These are phyloP conservation scores for Pisolithus sp. DNA, from an alignment of 768 basidiomycete genomes.

Conservation along the genomic window DNA sequence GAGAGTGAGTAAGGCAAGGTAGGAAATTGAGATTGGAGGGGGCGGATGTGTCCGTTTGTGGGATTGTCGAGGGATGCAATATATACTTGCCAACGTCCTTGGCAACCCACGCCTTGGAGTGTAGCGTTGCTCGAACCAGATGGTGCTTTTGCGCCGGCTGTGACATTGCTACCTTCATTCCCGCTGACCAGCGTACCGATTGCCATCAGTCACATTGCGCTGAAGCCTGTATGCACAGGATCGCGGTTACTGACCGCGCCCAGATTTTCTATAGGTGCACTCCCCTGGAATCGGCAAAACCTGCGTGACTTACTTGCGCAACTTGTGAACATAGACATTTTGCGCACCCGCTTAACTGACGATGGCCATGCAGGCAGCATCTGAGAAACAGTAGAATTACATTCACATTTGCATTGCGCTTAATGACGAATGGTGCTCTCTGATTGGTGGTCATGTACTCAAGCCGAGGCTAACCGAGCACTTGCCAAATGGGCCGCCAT, in stretches of 20 bases:
- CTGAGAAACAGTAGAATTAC: no score
- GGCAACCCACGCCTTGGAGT: neutral
- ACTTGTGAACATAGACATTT: no score
- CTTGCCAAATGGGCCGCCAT: no score
- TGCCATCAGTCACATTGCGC: neutral
- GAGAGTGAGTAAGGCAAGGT: neutral
- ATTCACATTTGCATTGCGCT: no score
- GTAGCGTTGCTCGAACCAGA: neutral
- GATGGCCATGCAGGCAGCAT: no score
- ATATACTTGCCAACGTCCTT: neutral
- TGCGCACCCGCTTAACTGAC: no score
- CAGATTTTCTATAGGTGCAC: no score
- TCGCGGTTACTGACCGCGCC: neutral
- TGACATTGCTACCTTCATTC: neutral
- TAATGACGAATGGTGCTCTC: no score
- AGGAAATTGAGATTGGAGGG: neutral
- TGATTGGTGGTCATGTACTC: no score
- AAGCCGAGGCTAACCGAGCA: no score
- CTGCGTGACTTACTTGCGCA: no score
- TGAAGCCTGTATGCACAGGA: neutral
- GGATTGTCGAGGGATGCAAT: neutral
- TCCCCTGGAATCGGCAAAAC: no score
- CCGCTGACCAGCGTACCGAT: neutral
- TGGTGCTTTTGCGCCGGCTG: neutral
- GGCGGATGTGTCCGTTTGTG: neutral